These are phyloP conservation scores for Erysimum cheiranthoides DNA, from an alignment of 345 rosid species.

Conservation along the genomic window DNA sequence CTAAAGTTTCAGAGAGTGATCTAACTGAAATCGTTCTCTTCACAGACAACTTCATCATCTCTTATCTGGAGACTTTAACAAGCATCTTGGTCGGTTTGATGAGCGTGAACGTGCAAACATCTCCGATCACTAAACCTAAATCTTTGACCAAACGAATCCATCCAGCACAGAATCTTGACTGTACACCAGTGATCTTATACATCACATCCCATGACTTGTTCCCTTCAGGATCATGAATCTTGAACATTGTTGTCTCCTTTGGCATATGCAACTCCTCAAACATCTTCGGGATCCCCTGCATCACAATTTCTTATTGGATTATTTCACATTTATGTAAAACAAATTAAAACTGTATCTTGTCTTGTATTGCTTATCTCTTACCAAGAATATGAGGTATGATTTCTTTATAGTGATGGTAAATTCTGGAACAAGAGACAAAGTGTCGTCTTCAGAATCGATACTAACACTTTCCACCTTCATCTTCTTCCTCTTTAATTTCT, in stretches of 20 bases:
- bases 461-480: slow-evolving; percentile 5
- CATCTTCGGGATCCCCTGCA: slow-evolving; percentile 13
- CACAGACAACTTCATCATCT: not conserved
- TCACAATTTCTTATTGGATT: not conserved
- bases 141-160: slow-evolving; percentile 37
- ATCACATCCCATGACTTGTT: slow-evolving; percentile 31
- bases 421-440: slow-evolving; percentile 30
- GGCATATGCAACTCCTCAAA: slow-evolving; percentile 23
- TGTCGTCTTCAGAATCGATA: not conserved
- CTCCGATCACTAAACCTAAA: slow-evolving; percentile 28
- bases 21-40: not conserved
- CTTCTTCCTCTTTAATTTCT: slow-evolving; percentile 17
- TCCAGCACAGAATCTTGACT: slow-evolving; percentile 38
- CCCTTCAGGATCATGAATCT: slow-evolving; percentile 1
- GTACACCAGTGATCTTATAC: not conserved
- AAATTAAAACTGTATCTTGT: slow-evolving; percentile 9
- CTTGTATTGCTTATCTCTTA: slow-evolving; percentile 20
- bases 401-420: slow-evolving; percentile 26
- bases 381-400: slow-evolving; percentile 36
- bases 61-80: slow-evolving; percentile 11
- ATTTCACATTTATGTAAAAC: not conserved
- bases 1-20: slow-evolving; percentile 11
- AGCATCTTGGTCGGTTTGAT: slow-evolving; percentile 29
- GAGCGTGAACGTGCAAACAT: slow-evolving; percentile 36
- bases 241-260: slow-evolving; percentile 15